These are phyloP conservation scores for Fulvia fulva DNA, from an alignment of 2,329 filamentous ascomycete species.

Conservation along the genomic window DNA sequence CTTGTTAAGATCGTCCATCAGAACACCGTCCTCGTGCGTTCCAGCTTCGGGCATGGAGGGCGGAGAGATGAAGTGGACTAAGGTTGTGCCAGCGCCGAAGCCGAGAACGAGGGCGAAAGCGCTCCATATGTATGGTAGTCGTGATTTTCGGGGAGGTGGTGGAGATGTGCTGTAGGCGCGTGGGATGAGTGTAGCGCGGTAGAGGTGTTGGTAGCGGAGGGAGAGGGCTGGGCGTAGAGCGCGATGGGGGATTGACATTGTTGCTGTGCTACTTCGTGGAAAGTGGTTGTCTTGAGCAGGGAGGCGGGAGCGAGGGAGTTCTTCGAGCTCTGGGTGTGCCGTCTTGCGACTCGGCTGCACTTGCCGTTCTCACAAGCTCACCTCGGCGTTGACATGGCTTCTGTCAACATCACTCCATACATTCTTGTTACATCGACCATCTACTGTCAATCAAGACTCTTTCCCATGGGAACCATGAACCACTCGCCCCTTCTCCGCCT, in stretches of 20 bases:
- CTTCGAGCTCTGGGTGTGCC: not conserved
- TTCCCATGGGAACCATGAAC: not conserved
- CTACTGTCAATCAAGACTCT: not conserved
- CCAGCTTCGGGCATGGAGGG: slow-evolving; percentile 40
- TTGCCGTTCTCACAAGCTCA: not conserved
- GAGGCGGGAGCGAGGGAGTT: not conserved
- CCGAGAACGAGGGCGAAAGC: slow-evolving; percentile 43
- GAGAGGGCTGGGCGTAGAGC: slow-evolving; percentile 26
- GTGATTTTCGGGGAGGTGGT: not conserved
- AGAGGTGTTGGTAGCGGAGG: slow-evolving; percentile 23
- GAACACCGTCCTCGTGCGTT: slow-evolving; percentile 40
- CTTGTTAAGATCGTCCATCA: slow-evolving; percentile 41
- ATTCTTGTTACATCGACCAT: not conserved
- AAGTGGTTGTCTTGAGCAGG: no score
- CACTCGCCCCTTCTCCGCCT: slow-evolving; percentile 2
- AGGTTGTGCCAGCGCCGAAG: slow-evolving; percentile 36
- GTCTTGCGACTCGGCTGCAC: slow-evolving; percentile 3
- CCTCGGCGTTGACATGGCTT: not conserved
- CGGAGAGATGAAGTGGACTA: slow-evolving; percentile 43
- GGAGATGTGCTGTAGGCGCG: slow-evolving; percentile 2
- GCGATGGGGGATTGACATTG: slow-evolving; percentile 2
- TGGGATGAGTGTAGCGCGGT: slow-evolving; percentile 5
- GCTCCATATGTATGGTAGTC: slow-evolving; percentile 23
- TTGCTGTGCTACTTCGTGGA: no score
- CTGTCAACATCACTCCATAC: not conserved